Conservation (phyloP, 1,139 yeast genomes). For the Blastobotrys arbuscula region DNA sequence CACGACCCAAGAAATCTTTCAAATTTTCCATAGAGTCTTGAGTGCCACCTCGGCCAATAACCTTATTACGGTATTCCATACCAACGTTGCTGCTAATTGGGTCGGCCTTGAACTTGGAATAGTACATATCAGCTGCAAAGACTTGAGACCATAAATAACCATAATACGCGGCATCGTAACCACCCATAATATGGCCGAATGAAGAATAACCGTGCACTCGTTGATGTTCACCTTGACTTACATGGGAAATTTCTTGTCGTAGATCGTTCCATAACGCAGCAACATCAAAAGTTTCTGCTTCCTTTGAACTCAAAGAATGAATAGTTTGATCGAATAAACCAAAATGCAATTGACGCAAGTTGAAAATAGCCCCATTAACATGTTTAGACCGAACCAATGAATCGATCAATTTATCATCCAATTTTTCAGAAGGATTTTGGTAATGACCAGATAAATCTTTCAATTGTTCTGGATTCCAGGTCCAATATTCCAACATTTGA, state of each 20-base stretch:
- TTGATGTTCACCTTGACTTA: constrained; percentile 48
- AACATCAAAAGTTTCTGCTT: constrained; percentile 43
- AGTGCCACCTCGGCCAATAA: constrained; percentile 68
- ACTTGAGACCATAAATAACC: constrained; percentile 84
- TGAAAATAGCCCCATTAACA: constrained; percentile 66
- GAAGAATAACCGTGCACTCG: constrained; percentile 64
- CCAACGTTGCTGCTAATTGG: constrained; percentile 65
- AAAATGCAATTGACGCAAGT: constrained; percentile 70
- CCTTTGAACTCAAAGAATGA: constrained; percentile 48
- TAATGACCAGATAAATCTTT: constrained; percentile 61
- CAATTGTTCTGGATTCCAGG: constrained; percentile 66
- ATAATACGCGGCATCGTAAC: constrained; percentile 81
- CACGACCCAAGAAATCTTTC: constrained; percentile 64
- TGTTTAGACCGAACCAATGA: constrained; percentile 62
- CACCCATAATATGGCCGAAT: constrained; percentile 79
- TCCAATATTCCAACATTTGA: constrained; percentile 85
- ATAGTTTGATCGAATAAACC: constrained; percentile 70
- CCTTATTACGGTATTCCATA: constrained; percentile 59
- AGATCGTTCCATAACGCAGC: constrained; percentile 56
- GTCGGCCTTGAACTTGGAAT: constrained; percentile 59
- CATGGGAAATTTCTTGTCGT: constrained; percentile 52
- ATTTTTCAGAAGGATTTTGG: constrained; percentile 47
- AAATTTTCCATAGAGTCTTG: constrained; percentile 61
- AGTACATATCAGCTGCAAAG: constrained; percentile 78
- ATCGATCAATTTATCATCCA: constrained; percentile 54